phyloP scores from a whole-genome alignment of 305 asterid genomes.

The Fraxinus angustifolia region DNA sequence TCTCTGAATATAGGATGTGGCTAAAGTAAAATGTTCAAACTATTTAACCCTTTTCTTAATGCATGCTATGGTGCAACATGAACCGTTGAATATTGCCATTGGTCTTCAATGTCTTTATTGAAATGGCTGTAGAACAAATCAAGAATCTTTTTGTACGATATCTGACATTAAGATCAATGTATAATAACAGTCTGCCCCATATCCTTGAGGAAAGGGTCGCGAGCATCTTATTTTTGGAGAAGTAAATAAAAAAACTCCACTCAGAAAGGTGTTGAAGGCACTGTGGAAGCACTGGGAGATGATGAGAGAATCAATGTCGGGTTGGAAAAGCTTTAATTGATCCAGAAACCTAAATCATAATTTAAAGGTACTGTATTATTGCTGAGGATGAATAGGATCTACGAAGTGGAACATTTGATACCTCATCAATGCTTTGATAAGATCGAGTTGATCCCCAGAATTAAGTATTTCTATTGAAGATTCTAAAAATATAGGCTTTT shows the following conservation, averaged over 20 bases:
- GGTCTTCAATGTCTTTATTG: background rate
- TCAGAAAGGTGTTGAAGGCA: background rate
- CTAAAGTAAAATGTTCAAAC: background rate
- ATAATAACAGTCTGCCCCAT: background rate
- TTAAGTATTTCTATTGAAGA: background rate
- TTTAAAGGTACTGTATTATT: background rate
- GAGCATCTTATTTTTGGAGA: background rate
- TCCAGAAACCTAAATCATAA: background rate
- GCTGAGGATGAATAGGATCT: background rate
- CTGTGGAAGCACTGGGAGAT: background rate
- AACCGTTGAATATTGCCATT: background rate
- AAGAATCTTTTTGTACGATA: background rate
- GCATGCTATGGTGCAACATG: background rate
- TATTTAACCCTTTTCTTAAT: background rate
- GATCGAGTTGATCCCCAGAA: background rate
- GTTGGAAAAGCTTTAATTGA: background rate
- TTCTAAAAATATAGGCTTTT: background rate
- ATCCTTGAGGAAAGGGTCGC: background rate
- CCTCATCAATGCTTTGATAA: background rate
- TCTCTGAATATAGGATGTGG: background rate
- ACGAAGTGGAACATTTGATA: background rate
- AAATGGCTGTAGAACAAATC: background rate
- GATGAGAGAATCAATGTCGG: background rate
- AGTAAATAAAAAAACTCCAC: background rate
- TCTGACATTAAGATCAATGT: conserved; percentile 2